These are phyloP conservation scores for Parafenestella ontariensis DNA, from an alignment of 2,329 filamentous ascomycete species.

Conservation along the genomic window DNA sequence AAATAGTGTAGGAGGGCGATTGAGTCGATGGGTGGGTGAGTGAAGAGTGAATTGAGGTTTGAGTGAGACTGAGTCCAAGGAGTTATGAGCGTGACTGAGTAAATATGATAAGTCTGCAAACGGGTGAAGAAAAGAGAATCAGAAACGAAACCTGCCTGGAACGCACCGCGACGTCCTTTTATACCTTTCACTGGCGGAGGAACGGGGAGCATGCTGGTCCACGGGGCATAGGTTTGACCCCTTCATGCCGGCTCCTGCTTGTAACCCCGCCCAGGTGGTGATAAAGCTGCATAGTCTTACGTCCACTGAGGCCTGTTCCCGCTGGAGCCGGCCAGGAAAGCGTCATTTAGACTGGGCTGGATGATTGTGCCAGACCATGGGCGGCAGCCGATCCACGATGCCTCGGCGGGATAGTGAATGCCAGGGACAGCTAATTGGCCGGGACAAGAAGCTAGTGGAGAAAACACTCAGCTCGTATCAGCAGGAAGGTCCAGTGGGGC, in stretches of 20 bases:
- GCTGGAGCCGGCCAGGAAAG: conserved; percentile 44
- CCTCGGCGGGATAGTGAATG: conserved; percentile 33
- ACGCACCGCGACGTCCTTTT: conserved; percentile 44
- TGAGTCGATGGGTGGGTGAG: conserved; percentile 1
- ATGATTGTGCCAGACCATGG: conserved; percentile 37
- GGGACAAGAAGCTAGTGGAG: conserved; percentile 32
- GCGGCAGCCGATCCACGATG: conserved; percentile 46
- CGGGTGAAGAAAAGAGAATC: conserved; percentile 34
- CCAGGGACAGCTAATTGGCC: conserved; percentile 41
- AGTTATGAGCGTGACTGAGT: conserved; percentile 17
- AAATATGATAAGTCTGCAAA: conserved; percentile 19
- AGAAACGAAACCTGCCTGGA: conserved; percentile 27
- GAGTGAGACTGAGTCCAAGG: conserved; percentile 11
- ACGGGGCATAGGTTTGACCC: conserved; percentile 45
- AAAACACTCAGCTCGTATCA: conserved; percentile 38
- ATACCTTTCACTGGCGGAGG: conserved; percentile 38
- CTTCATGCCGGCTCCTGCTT: conserved; percentile 40
- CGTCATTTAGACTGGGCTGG: conserved; percentile 45
- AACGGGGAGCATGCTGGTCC: conserved; percentile 30
- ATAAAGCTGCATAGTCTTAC: conserved; percentile 50
- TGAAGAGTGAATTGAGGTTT: conserved; percentile 4
- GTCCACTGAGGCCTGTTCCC: conserved; percentile 46
- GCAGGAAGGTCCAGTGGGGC: conserved; percentile 35
- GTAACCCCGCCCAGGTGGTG: conserved; percentile 49
- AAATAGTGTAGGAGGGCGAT: conserved; percentile 2